Evolutionary conservation across 495 filamentous ascomycete species (phyloP).

Genomic region (Neurospora hispaniola): DNA sequence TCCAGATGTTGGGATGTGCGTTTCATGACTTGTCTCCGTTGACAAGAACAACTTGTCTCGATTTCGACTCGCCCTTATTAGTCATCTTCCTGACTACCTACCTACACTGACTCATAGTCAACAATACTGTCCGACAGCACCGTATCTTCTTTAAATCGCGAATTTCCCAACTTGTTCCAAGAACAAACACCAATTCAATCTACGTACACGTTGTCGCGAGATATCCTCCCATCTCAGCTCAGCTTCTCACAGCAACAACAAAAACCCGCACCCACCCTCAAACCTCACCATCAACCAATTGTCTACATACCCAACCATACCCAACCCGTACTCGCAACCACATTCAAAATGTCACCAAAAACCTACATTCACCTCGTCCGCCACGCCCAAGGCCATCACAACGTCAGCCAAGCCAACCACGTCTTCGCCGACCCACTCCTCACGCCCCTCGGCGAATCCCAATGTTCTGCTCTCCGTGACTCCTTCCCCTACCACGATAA

Average conservation of each 20-base stretch:
- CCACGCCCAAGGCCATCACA: constrained; percentile 64
- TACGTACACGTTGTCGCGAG: background rate
- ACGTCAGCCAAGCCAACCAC: constrained; percentile 64
- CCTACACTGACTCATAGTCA: background rate
- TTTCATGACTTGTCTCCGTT: background rate
- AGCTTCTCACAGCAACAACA: background rate
- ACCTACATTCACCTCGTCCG: constrained; percentile 43
- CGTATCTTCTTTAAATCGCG: background rate
- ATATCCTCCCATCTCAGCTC: background rate
- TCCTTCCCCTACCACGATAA: constrained; percentile 54
- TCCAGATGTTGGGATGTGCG: background rate
- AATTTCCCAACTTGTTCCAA: background rate
- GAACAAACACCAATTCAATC: background rate
- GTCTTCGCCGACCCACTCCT: constrained; percentile 65
- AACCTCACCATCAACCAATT: background rate
- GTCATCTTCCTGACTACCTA: background rate
- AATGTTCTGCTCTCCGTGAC: constrained; percentile 55
- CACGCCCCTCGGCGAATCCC: constrained; percentile 62
- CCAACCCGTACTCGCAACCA: background rate
- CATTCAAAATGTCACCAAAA: constrained; percentile 6
- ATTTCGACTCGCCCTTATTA: background rate
- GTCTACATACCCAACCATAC: background rate
- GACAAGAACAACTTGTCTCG: background rate
- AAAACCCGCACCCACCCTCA: background rate
- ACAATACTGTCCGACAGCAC: background rate